Base-by-base conservation (phyloP, 768 basidiomycete species). In the Suillus placidus region DNA sequence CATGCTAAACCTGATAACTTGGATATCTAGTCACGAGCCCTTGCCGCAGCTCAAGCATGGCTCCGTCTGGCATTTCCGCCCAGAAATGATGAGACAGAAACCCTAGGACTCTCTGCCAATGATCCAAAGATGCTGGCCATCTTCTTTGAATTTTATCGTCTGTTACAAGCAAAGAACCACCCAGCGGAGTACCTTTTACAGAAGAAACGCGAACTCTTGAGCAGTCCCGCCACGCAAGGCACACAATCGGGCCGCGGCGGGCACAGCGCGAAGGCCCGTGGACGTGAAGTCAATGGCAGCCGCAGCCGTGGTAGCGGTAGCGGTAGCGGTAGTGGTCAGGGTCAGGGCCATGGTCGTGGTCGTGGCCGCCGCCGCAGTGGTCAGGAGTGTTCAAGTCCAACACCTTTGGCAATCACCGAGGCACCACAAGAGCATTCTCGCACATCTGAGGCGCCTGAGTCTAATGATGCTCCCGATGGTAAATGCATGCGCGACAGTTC, bases 101-200 rank as follows among this genome's bases (percentile, higher is more conserved):
- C 26, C 70, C 34, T 58, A 66, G 8, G 13, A 61, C 47, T 63
- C 42, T 60, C 40, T 30, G 58, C 58, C 14, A 20, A 42, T 60
- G 58, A 60, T 2, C 38, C 26, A 60, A 20, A 30, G 67, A 69
- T 40, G 60, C 54, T 37, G 68, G 67, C 12, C 8, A 61, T 35
- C 43, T 76, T 77, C 64, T 57, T 76, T 64, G 18, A 67, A 40
- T 77, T 69, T 45, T 66, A 76, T 56, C 2, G 18, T 37, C 55
- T 0, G 5, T 26, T 20, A 37, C 20, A n/a, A 58, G 4, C 18
- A 0, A 9, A 10, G 20, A n/a, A 10, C 2, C 13, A 0, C 23
- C 10, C 8, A 12, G 1, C 1, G 4, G 6, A 40, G n/a, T 67
- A 58, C 61, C 8, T 60, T 42, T 0, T 1, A 12, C 18, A 3